These are phyloP conservation scores for Geoglossum glabrum DNA, from an alignment of 495 filamentous ascomycete genomes.

Conservation along the genomic window DNA sequence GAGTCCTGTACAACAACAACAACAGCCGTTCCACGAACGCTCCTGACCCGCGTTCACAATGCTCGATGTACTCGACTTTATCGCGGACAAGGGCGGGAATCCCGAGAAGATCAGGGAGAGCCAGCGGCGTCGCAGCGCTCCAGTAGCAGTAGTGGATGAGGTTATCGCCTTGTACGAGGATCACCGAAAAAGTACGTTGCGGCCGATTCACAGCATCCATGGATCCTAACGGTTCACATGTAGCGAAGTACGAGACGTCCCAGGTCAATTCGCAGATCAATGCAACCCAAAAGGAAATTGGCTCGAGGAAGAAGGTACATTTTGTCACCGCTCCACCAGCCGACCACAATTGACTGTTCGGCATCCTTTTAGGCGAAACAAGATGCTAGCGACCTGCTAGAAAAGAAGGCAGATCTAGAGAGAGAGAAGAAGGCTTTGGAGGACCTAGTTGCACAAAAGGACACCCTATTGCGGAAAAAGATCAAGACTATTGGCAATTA, in stretches of 20 bases:
- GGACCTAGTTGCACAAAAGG: slow-evolving; percentile 51
- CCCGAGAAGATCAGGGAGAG: slow-evolving; percentile 75
- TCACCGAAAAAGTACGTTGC: slow-evolving; percentile 47
- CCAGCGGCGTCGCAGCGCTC: slow-evolving; percentile 60
- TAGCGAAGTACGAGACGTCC: slow-evolving; percentile 59
- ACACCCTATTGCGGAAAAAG: slow-evolving; percentile 48
- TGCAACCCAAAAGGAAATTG: slow-evolving; percentile 71
- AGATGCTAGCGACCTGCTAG: slow-evolving; percentile 51
- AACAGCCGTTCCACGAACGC: neutral
- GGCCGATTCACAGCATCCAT: neutral
- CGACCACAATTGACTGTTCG: neutral
- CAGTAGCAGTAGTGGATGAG: slow-evolving; percentile 71
- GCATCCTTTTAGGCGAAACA: slow-evolving; percentile 48
- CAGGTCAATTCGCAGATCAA: slow-evolving; percentile 73
- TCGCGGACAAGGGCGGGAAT: slow-evolving; percentile 74
- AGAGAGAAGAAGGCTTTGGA: slow-evolving; percentile 62
- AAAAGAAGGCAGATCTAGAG: slow-evolving; percentile 54
- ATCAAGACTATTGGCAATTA: slow-evolving; percentile 78
- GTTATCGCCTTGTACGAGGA: slow-evolving; percentile 77
- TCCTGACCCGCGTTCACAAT: slow-evolving; percentile 20
- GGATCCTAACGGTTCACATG: neutral
- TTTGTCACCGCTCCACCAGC: neutral
- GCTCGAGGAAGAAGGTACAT: slow-evolving; percentile 69
- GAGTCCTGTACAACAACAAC: neutral
- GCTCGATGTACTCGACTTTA: slow-evolving; percentile 67